A percentile compares a stretch with the other conserved stretches of the same genome.
These are phyloP conservation scores for Purshia tridentata DNA, from an alignment of 306 rosid genomes.

Conservation along the genomic window DNA sequence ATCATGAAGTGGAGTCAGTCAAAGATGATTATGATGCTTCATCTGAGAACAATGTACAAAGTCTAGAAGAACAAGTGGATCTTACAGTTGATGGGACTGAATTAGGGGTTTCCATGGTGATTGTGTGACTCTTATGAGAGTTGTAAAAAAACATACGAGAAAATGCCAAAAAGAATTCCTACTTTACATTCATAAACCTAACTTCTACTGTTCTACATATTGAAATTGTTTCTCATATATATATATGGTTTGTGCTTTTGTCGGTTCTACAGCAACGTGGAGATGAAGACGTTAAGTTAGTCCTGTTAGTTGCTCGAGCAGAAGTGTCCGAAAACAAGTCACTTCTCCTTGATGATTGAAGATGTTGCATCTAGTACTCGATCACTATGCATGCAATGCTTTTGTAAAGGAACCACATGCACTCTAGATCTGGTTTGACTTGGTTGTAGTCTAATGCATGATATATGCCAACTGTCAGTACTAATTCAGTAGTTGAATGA, in stretches of 20 bases:
- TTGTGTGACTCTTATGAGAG: too few species aligned
- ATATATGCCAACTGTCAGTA: background rate
- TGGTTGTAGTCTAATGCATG: background rate
- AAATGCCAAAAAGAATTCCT: too few species aligned
- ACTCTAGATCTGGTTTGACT: constrained; percentile 7
- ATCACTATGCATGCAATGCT: too few species aligned
- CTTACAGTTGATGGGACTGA: too few species aligned
- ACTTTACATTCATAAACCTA: background rate
- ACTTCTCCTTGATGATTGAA: constrained; percentile 43
- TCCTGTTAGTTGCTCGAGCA: constrained; percentile 85
- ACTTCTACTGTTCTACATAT: background rate
- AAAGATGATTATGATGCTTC: too few species aligned
- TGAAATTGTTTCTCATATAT: background rate
- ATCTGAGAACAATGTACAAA: too few species aligned
- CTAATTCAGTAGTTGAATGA: constrained; percentile 2
- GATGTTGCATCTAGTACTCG: too few species aligned
- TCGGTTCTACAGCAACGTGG: constrained; percentile 39
- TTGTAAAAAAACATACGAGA: too few species aligned
- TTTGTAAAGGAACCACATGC: background rate
- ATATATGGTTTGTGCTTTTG: background rate
- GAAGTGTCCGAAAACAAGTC: constrained; percentile 45
- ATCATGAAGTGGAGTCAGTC: too few species aligned
- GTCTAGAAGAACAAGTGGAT: too few species aligned
- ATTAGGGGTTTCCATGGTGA: too few species aligned
- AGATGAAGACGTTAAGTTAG: constrained; percentile 55